Evolutionary conservation across 2,329 filamentous ascomycete genomes (phyloP).

Genomic region (Claviceps pusilla): DNA sequence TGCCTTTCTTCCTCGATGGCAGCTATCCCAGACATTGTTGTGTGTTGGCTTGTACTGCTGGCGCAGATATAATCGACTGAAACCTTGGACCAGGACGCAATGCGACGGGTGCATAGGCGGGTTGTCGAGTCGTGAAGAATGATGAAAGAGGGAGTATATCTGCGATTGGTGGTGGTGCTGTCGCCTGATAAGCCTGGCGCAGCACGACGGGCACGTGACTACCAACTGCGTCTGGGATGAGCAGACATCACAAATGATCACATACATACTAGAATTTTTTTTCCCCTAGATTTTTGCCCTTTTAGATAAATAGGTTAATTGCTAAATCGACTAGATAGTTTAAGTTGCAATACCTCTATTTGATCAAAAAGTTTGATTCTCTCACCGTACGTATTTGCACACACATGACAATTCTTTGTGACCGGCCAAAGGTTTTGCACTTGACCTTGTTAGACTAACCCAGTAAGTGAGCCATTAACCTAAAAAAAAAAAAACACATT

Average conservation of each 20-base stretch:
- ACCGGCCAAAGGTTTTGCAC: no score
- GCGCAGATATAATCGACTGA: background rate
- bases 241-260: background rate
- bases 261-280: no score
- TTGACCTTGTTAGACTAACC: no score
- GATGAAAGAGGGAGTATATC: background rate
- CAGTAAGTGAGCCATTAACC: no score
- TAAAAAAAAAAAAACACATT: no score
- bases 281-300: no score
- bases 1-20: conserved; percentile 37
- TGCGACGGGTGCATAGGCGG: background rate
- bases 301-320: no score
- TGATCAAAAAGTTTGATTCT: no score
- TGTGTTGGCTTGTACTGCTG: background rate
- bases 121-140: background rate
- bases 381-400: no score
- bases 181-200: background rate
- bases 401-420: no score
- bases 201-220: background rate
- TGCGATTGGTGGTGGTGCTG: background rate
- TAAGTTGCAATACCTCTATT: no score
- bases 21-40: conserved; percentile 20
- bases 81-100: background rate
- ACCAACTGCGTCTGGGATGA: background rate
- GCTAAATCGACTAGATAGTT: no score